Evolutionary conservation across 2,329 filamentous ascomycete genomes (phyloP).

Genomic region (Epichloe uncinata): DNA sequence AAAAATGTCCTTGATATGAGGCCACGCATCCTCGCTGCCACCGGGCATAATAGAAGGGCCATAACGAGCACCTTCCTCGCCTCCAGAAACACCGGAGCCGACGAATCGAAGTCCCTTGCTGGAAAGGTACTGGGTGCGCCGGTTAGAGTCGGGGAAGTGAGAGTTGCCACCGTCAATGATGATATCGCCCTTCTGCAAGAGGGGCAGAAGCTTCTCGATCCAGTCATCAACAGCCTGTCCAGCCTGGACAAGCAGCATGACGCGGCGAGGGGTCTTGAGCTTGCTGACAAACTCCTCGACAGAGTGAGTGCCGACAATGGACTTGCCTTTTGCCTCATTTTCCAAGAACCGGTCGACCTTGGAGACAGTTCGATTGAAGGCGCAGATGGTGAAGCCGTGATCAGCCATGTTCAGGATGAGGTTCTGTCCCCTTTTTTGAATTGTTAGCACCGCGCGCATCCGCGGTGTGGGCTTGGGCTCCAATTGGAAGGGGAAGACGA

Average conservation of each 20-base stretch:
- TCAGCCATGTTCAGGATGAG: conserved; percentile 83
- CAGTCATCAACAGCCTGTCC: conserved; percentile 97
- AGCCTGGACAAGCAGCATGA: conserved; percentile 99
- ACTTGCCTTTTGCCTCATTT: conserved; percentile 91
- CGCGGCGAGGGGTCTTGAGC: conserved; percentile 90
- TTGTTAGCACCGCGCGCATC: conserved; percentile 1
- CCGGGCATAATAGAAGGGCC: conserved; percentile 97
- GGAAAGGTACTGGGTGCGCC: conserved; percentile 78
- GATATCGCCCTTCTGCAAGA: conserved; percentile 80
- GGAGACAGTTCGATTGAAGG: conserved; percentile 95
- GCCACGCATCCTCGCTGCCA: conserved; percentile 97
- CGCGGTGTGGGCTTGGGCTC: background rate
- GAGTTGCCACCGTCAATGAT: conserved; percentile 98
- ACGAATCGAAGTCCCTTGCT: conserved; percentile 89
- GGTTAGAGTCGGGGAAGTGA: conserved; percentile 98
- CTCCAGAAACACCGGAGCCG: conserved; percentile 93
- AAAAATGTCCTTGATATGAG: conserved; percentile 97
- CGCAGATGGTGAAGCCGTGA: conserved; percentile 90
- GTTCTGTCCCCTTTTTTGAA: conserved; percentile 53
- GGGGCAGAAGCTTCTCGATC: conserved; percentile 85
- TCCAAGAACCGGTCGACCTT: conserved; percentile 93
- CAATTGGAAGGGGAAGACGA: background rate
- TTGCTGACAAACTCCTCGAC: conserved; percentile 91
- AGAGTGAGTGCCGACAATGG: conserved; percentile 83
- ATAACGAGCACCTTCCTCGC: conserved; percentile 97